These are phyloP conservation scores for Begonia fuchsioides DNA, from an alignment of 306 rosid genomes.

Conservation along the genomic window DNA sequence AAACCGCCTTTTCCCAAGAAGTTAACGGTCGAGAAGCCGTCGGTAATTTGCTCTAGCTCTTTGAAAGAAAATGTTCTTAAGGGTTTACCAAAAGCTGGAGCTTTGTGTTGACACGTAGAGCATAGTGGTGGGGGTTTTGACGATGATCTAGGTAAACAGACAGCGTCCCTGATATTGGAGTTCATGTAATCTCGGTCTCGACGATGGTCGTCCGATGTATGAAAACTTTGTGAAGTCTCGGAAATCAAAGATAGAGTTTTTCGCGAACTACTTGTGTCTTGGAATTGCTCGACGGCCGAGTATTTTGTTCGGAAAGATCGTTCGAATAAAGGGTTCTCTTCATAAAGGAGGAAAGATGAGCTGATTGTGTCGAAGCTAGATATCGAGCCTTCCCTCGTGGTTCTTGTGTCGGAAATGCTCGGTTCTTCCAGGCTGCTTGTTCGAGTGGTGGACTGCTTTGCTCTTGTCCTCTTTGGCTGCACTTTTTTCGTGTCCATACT, in stretches of 20 bases:
- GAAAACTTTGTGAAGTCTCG: slow-evolving; percentile 21
- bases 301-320: slow-evolving; percentile 17
- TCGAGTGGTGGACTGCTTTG: slow-evolving; percentile 78
- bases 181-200: slow-evolving; percentile 29
- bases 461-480: slow-evolving; percentile 40
- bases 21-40: slow-evolving; percentile 44
- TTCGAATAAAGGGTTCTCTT: slow-evolving; percentile 73
- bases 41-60: slow-evolving; percentile 76
- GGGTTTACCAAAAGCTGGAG: slow-evolving; percentile 87
- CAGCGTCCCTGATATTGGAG: slow-evolving; percentile 40
- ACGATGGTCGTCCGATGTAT: slow-evolving; percentile 19
- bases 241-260: slow-evolving; percentile 29
- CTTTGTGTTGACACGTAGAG: slow-evolving; percentile 71
- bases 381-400: slow-evolving; percentile 33
- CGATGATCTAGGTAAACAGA: slow-evolving; percentile 54
- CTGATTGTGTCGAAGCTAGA: slow-evolving; percentile 44
- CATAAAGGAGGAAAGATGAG: slow-evolving; percentile 59
- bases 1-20: slow-evolving; percentile 82
- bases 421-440: slow-evolving; percentile 72
- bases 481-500: slow-evolving; percentile 21
- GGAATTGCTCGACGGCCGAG: slow-evolving; percentile 17
- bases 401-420: slow-evolving; percentile 39
- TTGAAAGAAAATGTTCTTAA: slow-evolving; percentile 59
- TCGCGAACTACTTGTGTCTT: slow-evolving; percentile 22
- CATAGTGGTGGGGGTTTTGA: slow-evolving; percentile 84